phyloP scores from a whole-genome alignment of 1,284 basidiomycete species.

The Ganoderma multipileum region DNA sequence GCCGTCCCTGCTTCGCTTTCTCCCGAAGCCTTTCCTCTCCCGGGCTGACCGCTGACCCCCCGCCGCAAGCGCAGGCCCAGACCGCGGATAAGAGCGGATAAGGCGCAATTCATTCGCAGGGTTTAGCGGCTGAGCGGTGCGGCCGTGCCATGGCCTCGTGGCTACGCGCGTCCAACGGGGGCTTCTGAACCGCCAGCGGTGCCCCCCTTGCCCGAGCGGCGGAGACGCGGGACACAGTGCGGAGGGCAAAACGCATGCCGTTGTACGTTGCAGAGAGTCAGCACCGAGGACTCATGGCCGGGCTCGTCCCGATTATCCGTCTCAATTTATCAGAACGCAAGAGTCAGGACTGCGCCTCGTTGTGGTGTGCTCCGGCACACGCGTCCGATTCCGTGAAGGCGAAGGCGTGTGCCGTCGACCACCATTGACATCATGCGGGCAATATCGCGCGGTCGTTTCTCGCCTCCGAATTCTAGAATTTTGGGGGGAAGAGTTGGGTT shows the following conservation, averaged over 20 bases:
- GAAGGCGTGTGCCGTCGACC: not conserved
- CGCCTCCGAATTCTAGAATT: not conserved
- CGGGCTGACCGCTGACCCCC: not conserved
- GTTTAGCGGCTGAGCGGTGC: not conserved
- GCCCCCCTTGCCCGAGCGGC: not conserved
- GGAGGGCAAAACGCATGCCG: not conserved
- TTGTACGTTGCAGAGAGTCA: not conserved
- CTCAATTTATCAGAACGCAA: not conserved
- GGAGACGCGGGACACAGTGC: not conserved
- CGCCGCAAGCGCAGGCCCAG: not conserved
- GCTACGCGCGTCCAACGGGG: slow-evolving; percentile 17
- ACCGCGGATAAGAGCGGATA: not conserved
- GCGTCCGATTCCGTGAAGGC: not conserved
- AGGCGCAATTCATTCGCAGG: slow-evolving; percentile 1
- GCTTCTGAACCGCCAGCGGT: not conserved
- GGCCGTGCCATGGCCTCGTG: slow-evolving; percentile 19
- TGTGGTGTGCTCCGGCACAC: not conserved
- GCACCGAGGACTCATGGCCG: not conserved
- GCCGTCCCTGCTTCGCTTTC: not conserved
- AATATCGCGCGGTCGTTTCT: not conserved
- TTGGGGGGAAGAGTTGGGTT: not conserved
- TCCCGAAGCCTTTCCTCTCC: not conserved
- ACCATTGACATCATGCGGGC: not conserved
- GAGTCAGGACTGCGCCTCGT: not conserved
- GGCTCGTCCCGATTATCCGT: not conserved